Conservation (phyloP, 805 yeast genomes). For the Ogataea thermomethanolica region DNA sequence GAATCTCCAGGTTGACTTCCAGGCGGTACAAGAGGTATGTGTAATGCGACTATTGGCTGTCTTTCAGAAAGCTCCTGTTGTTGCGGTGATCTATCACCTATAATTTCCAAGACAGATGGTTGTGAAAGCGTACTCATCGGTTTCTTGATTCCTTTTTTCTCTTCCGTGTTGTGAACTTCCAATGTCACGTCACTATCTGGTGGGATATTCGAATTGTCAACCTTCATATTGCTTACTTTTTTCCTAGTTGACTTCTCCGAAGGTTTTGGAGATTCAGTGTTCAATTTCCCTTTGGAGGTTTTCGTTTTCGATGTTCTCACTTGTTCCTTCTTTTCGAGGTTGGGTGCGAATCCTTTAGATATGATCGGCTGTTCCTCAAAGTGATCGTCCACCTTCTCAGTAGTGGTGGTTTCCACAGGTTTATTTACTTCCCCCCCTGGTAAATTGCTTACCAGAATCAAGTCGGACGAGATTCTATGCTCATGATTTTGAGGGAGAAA, state of each 20-base stretch:
- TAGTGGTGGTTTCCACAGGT: too few species aligned
- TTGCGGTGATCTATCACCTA: constrained; percentile 5
- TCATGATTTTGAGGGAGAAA: not conserved
- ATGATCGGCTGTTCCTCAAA: not conserved
- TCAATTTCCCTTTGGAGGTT: constrained; percentile 1
- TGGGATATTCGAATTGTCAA: not conserved
- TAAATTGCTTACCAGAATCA: too few species aligned
- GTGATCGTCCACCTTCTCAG: too few species aligned
- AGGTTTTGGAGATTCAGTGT: constrained; percentile 6
- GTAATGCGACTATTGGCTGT: constrained; percentile 50
- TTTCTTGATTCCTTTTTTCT: constrained; percentile 4
- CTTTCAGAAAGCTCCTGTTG: constrained; percentile 1
- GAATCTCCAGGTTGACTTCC: constrained; percentile 44
- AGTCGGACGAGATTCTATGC: not conserved
- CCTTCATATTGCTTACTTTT: not conserved
- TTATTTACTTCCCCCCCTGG: too few species aligned
- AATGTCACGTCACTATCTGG: not conserved
- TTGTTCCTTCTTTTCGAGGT: constrained; percentile 3
- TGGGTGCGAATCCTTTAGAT: not conserved
- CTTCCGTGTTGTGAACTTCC: not conserved
- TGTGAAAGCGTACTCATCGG: constrained; percentile 15
- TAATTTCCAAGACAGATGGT: constrained; percentile 18
- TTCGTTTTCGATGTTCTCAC: constrained; percentile 1
- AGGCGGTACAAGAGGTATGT: constrained; percentile 54
- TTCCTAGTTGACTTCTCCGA: constrained; percentile 5